These are phyloP conservation scores for Pulveroboletus sp. DNA, from an alignment of 768 basidiomycete species.

Conservation along the genomic window DNA sequence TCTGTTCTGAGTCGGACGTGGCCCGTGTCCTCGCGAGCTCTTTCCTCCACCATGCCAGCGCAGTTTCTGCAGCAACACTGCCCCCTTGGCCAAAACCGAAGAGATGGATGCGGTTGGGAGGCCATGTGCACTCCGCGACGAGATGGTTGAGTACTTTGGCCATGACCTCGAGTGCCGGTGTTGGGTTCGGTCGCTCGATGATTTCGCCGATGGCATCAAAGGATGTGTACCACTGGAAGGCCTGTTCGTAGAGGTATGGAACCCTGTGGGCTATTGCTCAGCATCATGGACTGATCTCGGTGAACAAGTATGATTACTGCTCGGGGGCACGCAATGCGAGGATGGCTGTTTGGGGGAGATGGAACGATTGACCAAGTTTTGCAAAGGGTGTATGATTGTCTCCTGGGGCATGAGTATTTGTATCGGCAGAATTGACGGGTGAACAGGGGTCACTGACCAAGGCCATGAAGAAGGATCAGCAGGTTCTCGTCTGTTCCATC, in stretches of 20 bases:
- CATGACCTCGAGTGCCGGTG: constrained; percentile 56
- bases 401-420: constrained; percentile 41
- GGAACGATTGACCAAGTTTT: constrained; percentile 65
- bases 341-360: constrained; percentile 85
- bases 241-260: constrained; percentile 72
- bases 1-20: constrained; percentile 8
- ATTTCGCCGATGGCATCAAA: constrained; percentile 78
- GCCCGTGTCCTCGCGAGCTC: constrained; percentile 14
- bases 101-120: constrained; percentile 64
- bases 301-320: constrained; percentile 43
- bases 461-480: constrained; percentile 77
- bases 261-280: constrained; percentile 42
- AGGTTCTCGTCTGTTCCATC: constrained; percentile 87
- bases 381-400: constrained; percentile 78
- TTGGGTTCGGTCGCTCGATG: constrained; percentile 68
- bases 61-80: constrained; percentile 66
- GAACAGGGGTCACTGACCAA: constrained; percentile 47
- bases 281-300: neutral
- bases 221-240: constrained; percentile 83
- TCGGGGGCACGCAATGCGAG: constrained; percentile 79
- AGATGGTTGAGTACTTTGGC: constrained; percentile 52
- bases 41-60: constrained; percentile 51
- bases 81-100: constrained; percentile 91
- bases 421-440: neutral
- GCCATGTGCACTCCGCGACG: constrained; percentile 59